These are phyloP conservation scores for Leccinellum luteum DNA, from an alignment of 768 basidiomycete species.

Conservation along the genomic window DNA sequence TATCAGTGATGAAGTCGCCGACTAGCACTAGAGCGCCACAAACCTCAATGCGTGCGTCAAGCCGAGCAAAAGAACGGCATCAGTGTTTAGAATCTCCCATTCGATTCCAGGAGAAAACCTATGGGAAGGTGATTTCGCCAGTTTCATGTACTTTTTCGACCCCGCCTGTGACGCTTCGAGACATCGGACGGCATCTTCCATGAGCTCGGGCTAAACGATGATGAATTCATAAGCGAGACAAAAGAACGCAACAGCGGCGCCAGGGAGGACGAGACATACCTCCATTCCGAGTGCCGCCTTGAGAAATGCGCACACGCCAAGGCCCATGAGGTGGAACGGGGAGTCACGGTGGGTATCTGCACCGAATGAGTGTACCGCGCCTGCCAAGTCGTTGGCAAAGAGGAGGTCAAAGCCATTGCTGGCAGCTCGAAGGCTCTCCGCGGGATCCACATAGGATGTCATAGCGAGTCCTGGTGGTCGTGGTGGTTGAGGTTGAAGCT, in stretches of 20 bases:
- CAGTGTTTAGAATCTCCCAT: slow-evolving; percentile 75
- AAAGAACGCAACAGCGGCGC: not conserved
- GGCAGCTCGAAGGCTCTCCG: slow-evolving; percentile 34
- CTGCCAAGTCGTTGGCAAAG: slow-evolving; percentile 63
- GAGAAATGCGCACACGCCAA: slow-evolving; percentile 69
- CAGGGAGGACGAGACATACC: slow-evolving; percentile 31
- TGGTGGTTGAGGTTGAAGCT: slow-evolving; percentile 1
- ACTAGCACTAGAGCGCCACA: slow-evolving; percentile 12
- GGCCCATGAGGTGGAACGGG: slow-evolving; percentile 71
- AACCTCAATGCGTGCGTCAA: slow-evolving; percentile 70
- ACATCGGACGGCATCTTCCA: slow-evolving; percentile 59
- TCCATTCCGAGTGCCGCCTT: slow-evolving; percentile 84
- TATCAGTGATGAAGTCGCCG: slow-evolving; percentile 6
- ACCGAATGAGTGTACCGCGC: slow-evolving; percentile 50
- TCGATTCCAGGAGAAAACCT: slow-evolving; percentile 64
- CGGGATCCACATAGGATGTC: slow-evolving; percentile 21
- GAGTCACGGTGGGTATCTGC: slow-evolving; percentile 37
- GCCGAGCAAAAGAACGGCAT: slow-evolving; percentile 67
- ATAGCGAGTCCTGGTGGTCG: not conserved
- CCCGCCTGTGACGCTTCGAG: slow-evolving; percentile 60
- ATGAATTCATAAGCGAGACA: not conserved
- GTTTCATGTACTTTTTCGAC: slow-evolving; percentile 49
- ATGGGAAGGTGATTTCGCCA: slow-evolving; percentile 34
- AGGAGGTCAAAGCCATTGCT: slow-evolving; percentile 62
- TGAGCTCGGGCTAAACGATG: slow-evolving; percentile 47